phyloP scores from a whole-genome alignment of 1,284 basidiomycete genomes.

The Athelia sp. region DNA sequence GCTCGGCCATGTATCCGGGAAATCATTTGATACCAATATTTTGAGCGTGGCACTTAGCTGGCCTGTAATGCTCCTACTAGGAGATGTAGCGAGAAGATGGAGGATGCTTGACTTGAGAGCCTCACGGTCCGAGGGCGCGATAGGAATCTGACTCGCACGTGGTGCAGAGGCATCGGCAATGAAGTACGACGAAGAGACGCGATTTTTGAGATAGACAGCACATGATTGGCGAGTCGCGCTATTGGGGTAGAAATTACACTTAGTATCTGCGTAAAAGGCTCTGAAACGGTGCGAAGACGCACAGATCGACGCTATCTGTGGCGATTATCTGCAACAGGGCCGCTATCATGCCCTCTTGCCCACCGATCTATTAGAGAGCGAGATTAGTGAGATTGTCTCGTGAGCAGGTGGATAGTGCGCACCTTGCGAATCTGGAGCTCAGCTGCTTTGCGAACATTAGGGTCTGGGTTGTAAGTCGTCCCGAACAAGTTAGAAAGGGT shows the following conservation, averaged over 20 bases:
- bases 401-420: conserved; percentile 1
- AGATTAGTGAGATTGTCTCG: conserved; percentile 3
- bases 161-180: conserved; percentile 38
- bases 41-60: conserved; percentile 73
- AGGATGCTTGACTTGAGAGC: conserved; percentile 65
- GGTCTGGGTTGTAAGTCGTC: conserved; percentile 76
- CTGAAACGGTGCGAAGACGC: conserved; percentile 42
- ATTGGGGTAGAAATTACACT: conserved; percentile 7
- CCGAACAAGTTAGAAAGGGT: conserved; percentile 73
- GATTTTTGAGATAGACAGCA: conserved; percentile 83
- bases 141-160: conserved; percentile 54
- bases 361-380: conserved; percentile 48
- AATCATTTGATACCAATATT: conserved; percentile 67
- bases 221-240: conserved; percentile 77
- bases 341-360: conserved; percentile 73
- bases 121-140: conserved; percentile 62
- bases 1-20: conserved; percentile 69
- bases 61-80: conserved; percentile 63
- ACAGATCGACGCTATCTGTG: conserved; percentile 72
- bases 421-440: conserved; percentile 85
- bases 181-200: conserved; percentile 58
- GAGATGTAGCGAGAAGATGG: conserved; percentile 61
- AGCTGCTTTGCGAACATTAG: conserved; percentile 76
- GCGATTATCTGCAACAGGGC: conserved; percentile 80
- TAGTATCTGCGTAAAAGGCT: conserved; percentile 3